These are phyloP conservation scores for Malus hybrid DNA, from an alignment of 331 rosid species.

Conservation along the genomic window DNA sequence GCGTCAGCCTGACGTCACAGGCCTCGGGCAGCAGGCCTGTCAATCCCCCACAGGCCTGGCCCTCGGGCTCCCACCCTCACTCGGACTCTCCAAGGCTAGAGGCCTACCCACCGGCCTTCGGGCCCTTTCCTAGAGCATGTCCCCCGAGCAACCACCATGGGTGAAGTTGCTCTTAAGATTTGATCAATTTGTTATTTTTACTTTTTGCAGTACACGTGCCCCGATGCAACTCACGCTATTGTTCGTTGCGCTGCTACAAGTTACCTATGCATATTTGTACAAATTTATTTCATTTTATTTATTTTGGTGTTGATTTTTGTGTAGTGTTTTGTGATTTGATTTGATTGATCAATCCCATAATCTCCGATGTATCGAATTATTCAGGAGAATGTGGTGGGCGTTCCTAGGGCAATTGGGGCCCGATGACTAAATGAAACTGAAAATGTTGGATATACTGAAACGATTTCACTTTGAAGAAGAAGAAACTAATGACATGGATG, in stretches of 20 bases:
- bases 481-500: slow-evolving; percentile 44
- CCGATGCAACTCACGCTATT: slow-evolving; percentile 89
- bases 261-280: slow-evolving; percentile 19
- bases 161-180: too few relatives aligned
- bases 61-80: too few relatives aligned
- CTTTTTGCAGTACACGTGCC: slow-evolving; percentile 61
- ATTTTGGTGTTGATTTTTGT: background rate
- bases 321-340: background rate
- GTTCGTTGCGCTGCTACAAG: slow-evolving; percentile 84
- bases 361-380: slow-evolving; percentile 74
- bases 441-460: slow-evolving; percentile 34
- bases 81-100: too few relatives aligned
- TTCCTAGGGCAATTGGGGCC: too few relatives aligned
- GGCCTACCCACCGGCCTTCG: too few relatives aligned
- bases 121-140: too few relatives aligned
- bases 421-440: too few relatives aligned
- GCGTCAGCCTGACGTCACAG: too few relatives aligned
- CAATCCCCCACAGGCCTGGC: too few relatives aligned
- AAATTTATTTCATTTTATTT: background rate
- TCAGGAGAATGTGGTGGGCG: slow-evolving; percentile 70
- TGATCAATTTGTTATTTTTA: too few relatives aligned
- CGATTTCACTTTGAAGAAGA: slow-evolving; percentile 68
- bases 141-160: too few relatives aligned
- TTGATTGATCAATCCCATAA: slow-evolving; percentile 54
- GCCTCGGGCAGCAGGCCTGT: too few relatives aligned